Base-by-base conservation (phyloP, 352 stramenopile genomes). In the Peronosclerospora sorghi region DNA sequence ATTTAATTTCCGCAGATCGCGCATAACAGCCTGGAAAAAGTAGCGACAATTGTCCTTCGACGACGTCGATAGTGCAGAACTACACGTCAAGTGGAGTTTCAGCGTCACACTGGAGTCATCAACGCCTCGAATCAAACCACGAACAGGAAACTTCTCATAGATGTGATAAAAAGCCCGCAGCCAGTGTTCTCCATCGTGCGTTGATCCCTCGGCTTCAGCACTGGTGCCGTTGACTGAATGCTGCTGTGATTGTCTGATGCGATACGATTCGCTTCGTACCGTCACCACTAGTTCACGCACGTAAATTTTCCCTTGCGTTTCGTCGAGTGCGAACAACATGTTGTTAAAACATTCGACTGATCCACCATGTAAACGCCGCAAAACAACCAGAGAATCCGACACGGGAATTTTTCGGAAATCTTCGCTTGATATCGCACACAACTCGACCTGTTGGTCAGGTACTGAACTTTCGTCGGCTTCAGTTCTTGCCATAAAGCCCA, bases 261-360 rank as follows among this genome's bases (percentile, higher is more conserved):
- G 59, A 21, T 69, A 79, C 2, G 66, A 76, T 18, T 83, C 68
- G 20, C 68, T 83, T 21, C 64, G 59, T 17, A 75, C 59, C 8
- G 66, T 75, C 12, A 70, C 66, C 2, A 43, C 30, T 1, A 67
- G 28, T 15, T 52, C 30, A 37, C 50, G 35, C 0, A 65, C 45
- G 2, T 44, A 38, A 6, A 70, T 32, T 38, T 35, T 38, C 20
- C 42, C 20, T 13, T 32, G 23, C 0, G 56, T 0, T 1, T 46
- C 36, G 29, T 77, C 51, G 1, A 68, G 13, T 14, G 59, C 28
- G 12, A 75, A 56, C 12, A 82, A 9, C 13, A 45, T 38, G 8
- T 70, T 51, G 4, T 48, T 55, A 45, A 63, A 61, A 13, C 41
- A 57, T 17, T 67, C 45, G 5, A 53, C 41, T 1, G 42, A 49